phyloP scores from a whole-genome alignment of 2,329 filamentous ascomycete genomes.

The Alternaria infectoria region DNA sequence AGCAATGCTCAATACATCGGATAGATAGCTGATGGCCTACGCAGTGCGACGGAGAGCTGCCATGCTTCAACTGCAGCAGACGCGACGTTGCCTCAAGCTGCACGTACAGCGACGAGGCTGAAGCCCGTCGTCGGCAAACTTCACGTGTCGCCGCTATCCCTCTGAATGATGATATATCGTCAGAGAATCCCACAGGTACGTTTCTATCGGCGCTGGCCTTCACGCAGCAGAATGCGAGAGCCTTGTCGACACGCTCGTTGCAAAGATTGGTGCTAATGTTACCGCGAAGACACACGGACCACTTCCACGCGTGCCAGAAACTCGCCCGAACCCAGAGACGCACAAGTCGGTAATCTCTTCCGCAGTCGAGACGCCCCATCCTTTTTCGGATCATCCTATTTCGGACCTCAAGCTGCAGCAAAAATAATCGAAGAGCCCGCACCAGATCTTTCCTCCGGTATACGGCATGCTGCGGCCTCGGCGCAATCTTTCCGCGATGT shows the following conservation, averaged over 20 bases:
- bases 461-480: slow-evolving; percentile 22
- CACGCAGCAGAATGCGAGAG: neutral
- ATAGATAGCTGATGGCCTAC: neutral
- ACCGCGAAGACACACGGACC: neutral
- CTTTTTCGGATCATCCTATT: slow-evolving; percentile 28
- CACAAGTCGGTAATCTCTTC: slow-evolving; percentile 25
- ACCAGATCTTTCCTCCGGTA: slow-evolving; percentile 22
- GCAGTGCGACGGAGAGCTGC: slow-evolving; percentile 23
- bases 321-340: slow-evolving; percentile 11
- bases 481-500: slow-evolving; percentile 37
- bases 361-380: slow-evolving; percentile 23
- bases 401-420: slow-evolving; percentile 26
- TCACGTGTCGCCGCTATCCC: neutral
- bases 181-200: neutral
- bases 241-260: neutral
- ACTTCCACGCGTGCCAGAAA: neutral
- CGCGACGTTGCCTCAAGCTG: slow-evolving; percentile 18
- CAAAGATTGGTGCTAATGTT: neutral
- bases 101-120: slow-evolving; percentile 18
- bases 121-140: slow-evolving; percentile 7
- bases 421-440: slow-evolving; percentile 26
- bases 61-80: slow-evolving; percentile 25
- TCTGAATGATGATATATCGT: neutral
- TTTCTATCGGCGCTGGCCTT: neutral
- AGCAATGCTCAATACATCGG: neutral